Evolutionary conservation across 345 rosid species (phyloP).

Genomic region (Eucalyptus tenuipes): DNA sequence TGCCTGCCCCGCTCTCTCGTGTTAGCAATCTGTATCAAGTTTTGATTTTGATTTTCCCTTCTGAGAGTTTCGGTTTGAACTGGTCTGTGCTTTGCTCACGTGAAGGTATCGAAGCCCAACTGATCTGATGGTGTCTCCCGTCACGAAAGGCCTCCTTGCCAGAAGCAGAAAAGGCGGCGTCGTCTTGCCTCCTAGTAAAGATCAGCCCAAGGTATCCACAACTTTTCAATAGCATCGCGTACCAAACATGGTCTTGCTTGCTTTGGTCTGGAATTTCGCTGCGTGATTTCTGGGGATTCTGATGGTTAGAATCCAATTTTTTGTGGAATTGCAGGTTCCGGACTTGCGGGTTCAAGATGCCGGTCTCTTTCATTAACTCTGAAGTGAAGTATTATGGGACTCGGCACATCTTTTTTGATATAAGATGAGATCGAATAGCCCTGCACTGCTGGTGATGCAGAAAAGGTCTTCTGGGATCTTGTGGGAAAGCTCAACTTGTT

Average conservation of each 20-base stretch:
- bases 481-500: not conserved
- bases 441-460: not conserved
- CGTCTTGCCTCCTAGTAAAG: slow-evolving; percentile 53
- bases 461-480: not conserved
- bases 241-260: not conserved
- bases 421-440: not conserved
- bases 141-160: slow-evolving; percentile 72
- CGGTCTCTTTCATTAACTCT: not conserved
- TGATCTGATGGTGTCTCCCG: slow-evolving; percentile 75
- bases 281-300: not conserved
- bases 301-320: not conserved
- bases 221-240: not conserved
- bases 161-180: slow-evolving; percentile 46
- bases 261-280: not conserved
- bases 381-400: not conserved
- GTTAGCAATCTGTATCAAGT: not conserved
- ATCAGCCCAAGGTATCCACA: slow-evolving; percentile 30
- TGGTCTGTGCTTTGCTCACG: not conserved
- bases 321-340: not conserved
- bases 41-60: not conserved
- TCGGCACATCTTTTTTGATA: not conserved
- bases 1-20: not conserved
- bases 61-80: not conserved
- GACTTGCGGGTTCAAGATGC: slow-evolving; percentile 19
- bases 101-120: slow-evolving; percentile 78